These are phyloP conservation scores for Penicillium manginii DNA, from an alignment of 495 filamentous ascomycete species.

Conservation along the genomic window DNA sequence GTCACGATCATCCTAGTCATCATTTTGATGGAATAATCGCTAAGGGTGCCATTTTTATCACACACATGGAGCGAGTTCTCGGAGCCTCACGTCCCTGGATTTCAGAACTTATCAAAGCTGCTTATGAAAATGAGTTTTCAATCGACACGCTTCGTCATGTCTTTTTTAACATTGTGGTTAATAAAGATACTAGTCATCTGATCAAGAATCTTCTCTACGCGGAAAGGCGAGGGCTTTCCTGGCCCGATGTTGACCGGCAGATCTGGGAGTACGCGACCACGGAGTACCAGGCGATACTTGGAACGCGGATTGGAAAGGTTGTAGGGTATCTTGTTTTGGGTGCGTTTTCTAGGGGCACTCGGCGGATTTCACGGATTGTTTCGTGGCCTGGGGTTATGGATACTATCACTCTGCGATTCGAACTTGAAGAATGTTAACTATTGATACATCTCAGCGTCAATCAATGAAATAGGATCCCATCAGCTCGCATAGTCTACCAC, in stretches of 20 bases:
- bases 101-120: neutral
- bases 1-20: neutral
- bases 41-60: neutral
- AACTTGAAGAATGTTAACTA: constrained; percentile 1
- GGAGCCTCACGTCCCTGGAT: neutral
- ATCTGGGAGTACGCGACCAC: constrained; percentile 3
- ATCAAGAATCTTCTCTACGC: neutral
- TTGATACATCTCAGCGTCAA: neutral
- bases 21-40: neutral
- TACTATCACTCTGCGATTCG: constrained; percentile 3
- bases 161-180: neutral
- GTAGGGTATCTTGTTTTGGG: constrained; percentile 6
- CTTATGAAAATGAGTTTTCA: neutral
- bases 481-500: no score
- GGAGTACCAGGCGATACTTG: constrained; percentile 4
- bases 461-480: neutral
- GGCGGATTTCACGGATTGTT: neutral
- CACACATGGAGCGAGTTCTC: neutral
- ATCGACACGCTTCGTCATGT: neutral
- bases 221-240: neutral
- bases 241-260: neutral
- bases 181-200: constrained; percentile 2
- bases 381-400: neutral
- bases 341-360: constrained; percentile 7
- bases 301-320: neutral